phyloP scores from a whole-genome alignment of 768 basidiomycete species.

The Megacollybia marginata region DNA sequence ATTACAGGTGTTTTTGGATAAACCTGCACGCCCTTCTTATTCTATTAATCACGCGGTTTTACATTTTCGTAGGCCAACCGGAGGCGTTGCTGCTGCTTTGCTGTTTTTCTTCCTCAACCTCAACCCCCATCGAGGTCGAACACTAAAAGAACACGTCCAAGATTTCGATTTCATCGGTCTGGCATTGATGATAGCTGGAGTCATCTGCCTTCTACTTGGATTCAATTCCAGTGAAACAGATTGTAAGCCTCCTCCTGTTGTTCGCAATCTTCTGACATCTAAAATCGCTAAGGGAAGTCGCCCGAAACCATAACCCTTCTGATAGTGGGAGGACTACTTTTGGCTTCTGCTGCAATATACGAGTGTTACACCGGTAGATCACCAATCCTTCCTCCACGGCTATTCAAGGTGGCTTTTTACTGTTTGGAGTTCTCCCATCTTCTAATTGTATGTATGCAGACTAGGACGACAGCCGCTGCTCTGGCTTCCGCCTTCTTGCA shows the following conservation, averaged over 20 bases:
- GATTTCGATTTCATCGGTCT: slow-evolving; percentile 74
- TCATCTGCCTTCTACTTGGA: slow-evolving; percentile 64
- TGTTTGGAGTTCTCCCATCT: background rate
- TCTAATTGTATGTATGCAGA: slow-evolving; percentile 26
- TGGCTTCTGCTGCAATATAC: slow-evolving; percentile 47
- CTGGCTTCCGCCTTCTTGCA: slow-evolving; percentile 57
- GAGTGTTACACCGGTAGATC: slow-evolving; percentile 57
- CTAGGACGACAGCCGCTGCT: slow-evolving; percentile 63
- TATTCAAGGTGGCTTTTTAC: slow-evolving; percentile 50
- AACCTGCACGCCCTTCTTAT: slow-evolving; percentile 44
- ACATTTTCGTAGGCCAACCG: slow-evolving; percentile 51
- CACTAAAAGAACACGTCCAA: slow-evolving; percentile 47
- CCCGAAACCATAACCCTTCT: slow-evolving; percentile 56
- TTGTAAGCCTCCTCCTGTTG: slow-evolving; percentile 36
- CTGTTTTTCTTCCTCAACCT: slow-evolving; percentile 73
- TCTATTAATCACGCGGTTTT: background rate
- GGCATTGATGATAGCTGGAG: slow-evolving; percentile 50
- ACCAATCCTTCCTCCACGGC: slow-evolving; percentile 66
- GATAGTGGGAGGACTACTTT: slow-evolving; percentile 45
- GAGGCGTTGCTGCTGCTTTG: slow-evolving; percentile 52
- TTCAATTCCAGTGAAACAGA: slow-evolving; percentile 63
- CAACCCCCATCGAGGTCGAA: slow-evolving; percentile 61
- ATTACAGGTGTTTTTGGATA: slow-evolving; percentile 63
- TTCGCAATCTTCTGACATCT: background rate
- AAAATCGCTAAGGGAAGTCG: slow-evolving; percentile 38